Conservation (phyloP, 495 filamentous ascomycete genomes). For the Filosporella fistucella region DNA sequence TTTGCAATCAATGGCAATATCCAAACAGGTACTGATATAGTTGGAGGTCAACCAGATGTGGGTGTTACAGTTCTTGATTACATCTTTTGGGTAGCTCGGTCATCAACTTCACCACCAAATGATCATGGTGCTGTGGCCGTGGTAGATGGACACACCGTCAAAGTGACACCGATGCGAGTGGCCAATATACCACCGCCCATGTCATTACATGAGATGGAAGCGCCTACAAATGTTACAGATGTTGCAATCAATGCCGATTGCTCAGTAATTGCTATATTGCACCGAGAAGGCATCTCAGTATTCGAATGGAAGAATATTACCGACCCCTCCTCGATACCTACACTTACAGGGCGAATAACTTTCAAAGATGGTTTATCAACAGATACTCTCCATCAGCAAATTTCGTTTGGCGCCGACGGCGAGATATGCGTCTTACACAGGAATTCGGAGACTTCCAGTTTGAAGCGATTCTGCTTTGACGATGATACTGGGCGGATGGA, state of each 20-base stretch:
- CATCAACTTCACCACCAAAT: constrained; percentile 63
- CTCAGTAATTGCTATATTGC: constrained; percentile 67
- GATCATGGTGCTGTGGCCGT: constrained; percentile 82
- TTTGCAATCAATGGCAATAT: not conserved
- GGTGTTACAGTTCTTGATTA: too few relatives aligned
- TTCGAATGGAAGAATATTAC: constrained; percentile 60
- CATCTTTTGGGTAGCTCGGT: constrained; percentile 59
- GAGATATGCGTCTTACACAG: constrained; percentile 12
- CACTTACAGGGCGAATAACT: constrained; percentile 11
- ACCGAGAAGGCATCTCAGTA: constrained; percentile 55
- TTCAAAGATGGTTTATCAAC: constrained; percentile 39
- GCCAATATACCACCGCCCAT: constrained; percentile 92
- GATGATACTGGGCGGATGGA: constrained; percentile 21
- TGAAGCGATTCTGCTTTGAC: constrained; percentile 16
- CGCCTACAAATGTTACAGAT: constrained; percentile 63
- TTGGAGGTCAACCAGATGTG: too few relatives aligned
- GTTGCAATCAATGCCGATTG: constrained; percentile 65
- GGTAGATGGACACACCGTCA: constrained; percentile 78
- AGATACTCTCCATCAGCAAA: constrained; percentile 9
- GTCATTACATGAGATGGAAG: constrained; percentile 69
- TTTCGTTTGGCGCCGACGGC: constrained; percentile 11
- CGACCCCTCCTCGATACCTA: constrained; percentile 33
- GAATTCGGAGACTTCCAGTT: not conserved
- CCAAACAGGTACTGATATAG: too few relatives aligned
- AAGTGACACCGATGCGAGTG: constrained; percentile 77